Evolutionary conservation across 768 basidiomycete species (phyloP).

Genomic region (Psilocybe subaeruginosa): DNA sequence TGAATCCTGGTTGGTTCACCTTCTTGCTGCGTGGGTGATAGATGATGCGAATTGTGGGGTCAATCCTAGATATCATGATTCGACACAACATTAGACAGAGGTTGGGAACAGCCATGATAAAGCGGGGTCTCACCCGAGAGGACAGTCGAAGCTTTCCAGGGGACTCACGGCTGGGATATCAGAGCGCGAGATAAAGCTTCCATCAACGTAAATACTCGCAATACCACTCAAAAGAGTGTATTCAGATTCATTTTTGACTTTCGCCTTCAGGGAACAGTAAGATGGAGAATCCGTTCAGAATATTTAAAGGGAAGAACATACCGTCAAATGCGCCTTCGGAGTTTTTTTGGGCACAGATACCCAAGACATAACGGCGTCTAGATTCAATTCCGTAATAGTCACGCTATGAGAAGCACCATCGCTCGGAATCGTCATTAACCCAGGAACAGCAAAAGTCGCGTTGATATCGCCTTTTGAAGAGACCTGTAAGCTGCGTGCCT

Average conservation of each 20-base stretch:
- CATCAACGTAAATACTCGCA: conserved; percentile 57
- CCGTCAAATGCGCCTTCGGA: conserved; percentile 39
- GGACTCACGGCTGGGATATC: conserved; percentile 43
- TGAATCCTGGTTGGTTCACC: conserved; percentile 34
- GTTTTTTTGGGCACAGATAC: conserved; percentile 38
- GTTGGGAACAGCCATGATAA: not conserved
- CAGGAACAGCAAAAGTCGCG: conserved; percentile 37
- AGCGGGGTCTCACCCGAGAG: conserved; percentile 42
- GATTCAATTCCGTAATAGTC: conserved; percentile 35
- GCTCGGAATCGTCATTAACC: conserved; percentile 38
- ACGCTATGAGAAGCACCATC: conserved; percentile 39
- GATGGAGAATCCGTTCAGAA: not conserved
- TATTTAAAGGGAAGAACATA: conserved; percentile 13
- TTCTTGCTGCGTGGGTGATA: conserved; percentile 42
- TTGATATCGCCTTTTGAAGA: conserved; percentile 36
- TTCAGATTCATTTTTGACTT: conserved; percentile 42
- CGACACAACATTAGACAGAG: not conserved
- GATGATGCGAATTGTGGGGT: conserved; percentile 42
- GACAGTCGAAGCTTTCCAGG: conserved; percentile 47
- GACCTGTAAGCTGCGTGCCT: conserved; percentile 24
- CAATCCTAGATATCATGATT: conserved; percentile 28
- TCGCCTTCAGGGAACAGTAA: conserved; percentile 33
- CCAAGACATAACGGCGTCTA: conserved; percentile 39
- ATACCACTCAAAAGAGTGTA: conserved; percentile 52
- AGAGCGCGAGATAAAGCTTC: conserved; percentile 55